Percentiles rank a stretch among this genome's conserved stretches.
Evolutionary conservation across 208 protist genomes (phyloP).

Genomic region (Crithidia sp.): DNA sequence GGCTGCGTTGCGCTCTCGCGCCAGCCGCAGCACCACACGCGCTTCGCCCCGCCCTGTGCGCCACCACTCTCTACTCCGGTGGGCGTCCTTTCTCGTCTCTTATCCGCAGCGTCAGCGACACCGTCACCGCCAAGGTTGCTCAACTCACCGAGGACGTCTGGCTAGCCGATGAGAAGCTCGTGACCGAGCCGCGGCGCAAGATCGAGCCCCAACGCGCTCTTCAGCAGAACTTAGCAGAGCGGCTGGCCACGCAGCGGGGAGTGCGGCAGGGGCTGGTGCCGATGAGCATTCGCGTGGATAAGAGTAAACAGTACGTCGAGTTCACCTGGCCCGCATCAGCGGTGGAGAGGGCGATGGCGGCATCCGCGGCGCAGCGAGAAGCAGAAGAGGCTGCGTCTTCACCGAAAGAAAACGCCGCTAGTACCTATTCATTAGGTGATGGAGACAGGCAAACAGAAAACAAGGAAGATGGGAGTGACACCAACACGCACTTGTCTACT

Average conservation of each 20-base stretch:
- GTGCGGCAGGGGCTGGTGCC: slow-evolving; percentile 64
- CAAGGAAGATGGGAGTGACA: no score
- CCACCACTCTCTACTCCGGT: no score
- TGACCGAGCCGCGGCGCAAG: slow-evolving; percentile 71
- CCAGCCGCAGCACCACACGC: neutral
- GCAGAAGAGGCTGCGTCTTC: neutral
- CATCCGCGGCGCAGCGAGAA: neutral
- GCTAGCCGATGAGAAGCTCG: slow-evolving; percentile 50
- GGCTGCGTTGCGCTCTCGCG: no score
- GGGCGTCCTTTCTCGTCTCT: neutral
- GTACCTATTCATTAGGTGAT: no score
- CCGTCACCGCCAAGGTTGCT: slow-evolving; percentile 31
- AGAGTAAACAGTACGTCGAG: slow-evolving; percentile 60
- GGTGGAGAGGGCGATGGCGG: slow-evolving; percentile 3
- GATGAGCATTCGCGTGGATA: slow-evolving; percentile 55
- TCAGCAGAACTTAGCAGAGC: slow-evolving; percentile 62
- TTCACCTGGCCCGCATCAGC: slow-evolving; percentile 72
- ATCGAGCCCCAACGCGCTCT: slow-evolving; percentile 42
- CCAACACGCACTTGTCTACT: no score
- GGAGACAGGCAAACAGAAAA: no score
- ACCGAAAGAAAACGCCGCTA: neutral
- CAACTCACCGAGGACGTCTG: slow-evolving; percentile 21
- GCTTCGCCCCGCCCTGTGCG: neutral
- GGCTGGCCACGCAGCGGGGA: slow-evolving; percentile 53
- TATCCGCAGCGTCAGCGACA: slow-evolving; percentile 25